phyloP scores from a whole-genome alignment of 805 yeast species.

The Teunomyces lycoperdinae region DNA sequence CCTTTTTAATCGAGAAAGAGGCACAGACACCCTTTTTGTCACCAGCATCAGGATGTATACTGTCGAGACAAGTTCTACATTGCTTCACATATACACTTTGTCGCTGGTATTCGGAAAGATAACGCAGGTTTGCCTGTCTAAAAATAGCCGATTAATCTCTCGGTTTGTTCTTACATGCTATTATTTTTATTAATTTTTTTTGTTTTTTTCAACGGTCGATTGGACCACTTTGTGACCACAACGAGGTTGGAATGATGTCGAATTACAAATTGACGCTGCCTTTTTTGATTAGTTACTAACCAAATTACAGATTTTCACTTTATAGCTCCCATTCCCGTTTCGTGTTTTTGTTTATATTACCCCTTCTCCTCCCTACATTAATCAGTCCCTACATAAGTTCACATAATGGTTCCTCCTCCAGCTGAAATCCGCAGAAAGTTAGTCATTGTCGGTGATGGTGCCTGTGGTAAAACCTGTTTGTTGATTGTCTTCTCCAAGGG shows the following conservation, averaged over 20 bases:
- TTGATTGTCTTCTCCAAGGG: constrained; percentile 31
- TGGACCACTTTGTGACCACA: too few species aligned
- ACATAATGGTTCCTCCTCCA: constrained; percentile 42
- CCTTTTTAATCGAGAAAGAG: too few species aligned
- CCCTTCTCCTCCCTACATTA: neutral
- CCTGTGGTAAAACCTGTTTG: constrained; percentile 31
- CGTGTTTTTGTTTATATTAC: neutral
- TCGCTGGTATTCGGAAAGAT: too few species aligned
- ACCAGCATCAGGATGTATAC: too few species aligned
- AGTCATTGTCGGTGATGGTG: constrained; percentile 33
- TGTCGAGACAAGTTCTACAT: too few species aligned
- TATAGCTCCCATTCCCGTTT: neutral
- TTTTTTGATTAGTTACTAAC: neutral
- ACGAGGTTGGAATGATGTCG: neutral
- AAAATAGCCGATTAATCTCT: too few species aligned
- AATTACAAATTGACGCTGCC: neutral
- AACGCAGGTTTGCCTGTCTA: too few species aligned
- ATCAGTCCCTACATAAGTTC: neutral
- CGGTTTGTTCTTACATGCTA: too few species aligned
- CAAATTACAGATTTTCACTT: neutral
- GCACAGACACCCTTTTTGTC: too few species aligned
- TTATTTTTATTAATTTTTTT: too few species aligned
- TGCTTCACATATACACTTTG: too few species aligned
- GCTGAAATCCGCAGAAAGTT: constrained; percentile 38
- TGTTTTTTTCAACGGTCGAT: too few species aligned